A percentile compares a stretch with the other conserved stretches of the same genome.
Conservation (phyloP, 2,329 filamentous ascomycete genomes). For the Monosporascus sp. region DNA sequence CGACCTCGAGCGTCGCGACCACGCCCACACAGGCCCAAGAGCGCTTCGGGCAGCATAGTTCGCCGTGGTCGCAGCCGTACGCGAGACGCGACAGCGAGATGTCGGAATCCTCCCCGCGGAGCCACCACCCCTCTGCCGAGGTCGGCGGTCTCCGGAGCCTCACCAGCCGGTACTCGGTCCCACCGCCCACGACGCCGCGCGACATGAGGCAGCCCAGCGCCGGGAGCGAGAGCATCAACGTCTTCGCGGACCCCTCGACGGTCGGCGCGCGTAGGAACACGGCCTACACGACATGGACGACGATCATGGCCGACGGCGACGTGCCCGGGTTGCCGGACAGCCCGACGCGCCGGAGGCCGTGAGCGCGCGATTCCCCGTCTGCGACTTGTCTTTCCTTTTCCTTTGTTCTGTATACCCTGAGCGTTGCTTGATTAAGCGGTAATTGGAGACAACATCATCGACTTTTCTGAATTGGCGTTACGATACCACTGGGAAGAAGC, state of each 20-base stretch:
- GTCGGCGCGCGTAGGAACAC: slow-evolving; percentile 12
- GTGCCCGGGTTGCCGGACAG: neutral
- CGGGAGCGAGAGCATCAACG: slow-evolving; percentile 22
- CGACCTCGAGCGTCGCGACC: slow-evolving; percentile 14
- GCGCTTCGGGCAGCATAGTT: slow-evolving; percentile 1
- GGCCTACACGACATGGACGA: slow-evolving; percentile 20
- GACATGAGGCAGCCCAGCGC: slow-evolving; percentile 9
- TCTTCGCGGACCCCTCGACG: slow-evolving; percentile 22
- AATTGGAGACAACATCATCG: no score
- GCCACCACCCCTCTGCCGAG: slow-evolving; percentile 24
- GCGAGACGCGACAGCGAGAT: slow-evolving; percentile 17
- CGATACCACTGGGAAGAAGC: no score
- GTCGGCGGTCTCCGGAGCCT: slow-evolving; percentile 20
- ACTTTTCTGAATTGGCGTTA: no score
- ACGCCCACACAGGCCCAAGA: slow-evolving; percentile 7
- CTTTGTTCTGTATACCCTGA: no score
- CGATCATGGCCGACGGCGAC: slow-evolving; percentile 19
- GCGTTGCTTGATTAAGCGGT: no score
- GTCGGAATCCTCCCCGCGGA: slow-evolving; percentile 15
- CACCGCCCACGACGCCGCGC: slow-evolving; percentile 2
- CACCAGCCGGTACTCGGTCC: slow-evolving; percentile 10
- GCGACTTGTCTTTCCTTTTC: no score
- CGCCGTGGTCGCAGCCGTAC: slow-evolving; percentile 8
- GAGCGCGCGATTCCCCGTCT: no score
- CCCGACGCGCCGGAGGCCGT: slow-evolving; percentile 5